Conservation (phyloP, 768 basidiomycete species). For the Phlebiopsis flavidoalba region DNA sequence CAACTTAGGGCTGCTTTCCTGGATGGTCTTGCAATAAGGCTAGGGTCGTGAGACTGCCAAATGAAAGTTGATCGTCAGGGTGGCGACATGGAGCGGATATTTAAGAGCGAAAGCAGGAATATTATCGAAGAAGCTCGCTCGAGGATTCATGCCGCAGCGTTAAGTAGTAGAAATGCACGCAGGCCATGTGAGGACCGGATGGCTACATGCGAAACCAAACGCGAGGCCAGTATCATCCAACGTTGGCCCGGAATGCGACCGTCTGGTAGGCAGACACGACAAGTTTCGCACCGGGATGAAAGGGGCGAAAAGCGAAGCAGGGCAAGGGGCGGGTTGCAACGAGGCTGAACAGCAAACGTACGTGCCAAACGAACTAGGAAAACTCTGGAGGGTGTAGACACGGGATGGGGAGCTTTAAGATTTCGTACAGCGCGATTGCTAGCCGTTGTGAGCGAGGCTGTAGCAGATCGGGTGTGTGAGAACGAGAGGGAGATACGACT, state of each 20-base stretch:
- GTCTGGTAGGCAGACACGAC: background rate
- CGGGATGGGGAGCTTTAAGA: background rate
- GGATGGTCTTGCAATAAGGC: conserved; percentile 43
- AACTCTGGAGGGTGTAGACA: background rate
- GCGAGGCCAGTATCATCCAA: background rate
- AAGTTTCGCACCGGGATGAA: background rate
- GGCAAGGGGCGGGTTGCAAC: conserved; percentile 1
- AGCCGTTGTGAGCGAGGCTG: background rate
- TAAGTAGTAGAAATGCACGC: conserved; percentile 14
- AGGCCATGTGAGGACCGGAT: background rate
- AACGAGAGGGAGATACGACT: background rate
- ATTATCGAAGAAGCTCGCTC: conserved; percentile 20
- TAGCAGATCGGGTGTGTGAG: background rate
- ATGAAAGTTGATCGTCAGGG: conserved; percentile 63
- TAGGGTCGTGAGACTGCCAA: conserved; percentile 59
- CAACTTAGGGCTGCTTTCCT: conserved; percentile 64
- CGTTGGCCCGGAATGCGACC: background rate
- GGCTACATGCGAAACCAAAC: background rate
- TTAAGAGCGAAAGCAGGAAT: conserved; percentile 36
- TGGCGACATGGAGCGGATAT: conserved; percentile 61
- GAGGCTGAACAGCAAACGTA: conserved; percentile 2
- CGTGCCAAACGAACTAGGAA: background rate
- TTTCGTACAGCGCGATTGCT: background rate
- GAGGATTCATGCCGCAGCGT: conserved; percentile 12
- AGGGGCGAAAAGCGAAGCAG: background rate